Percentiles rank a stretch among this genome's conserved stretches.
phyloP scores from a whole-genome alignment of 495 filamentous ascomycete genomes.

The Penicillium pancosmium region DNA sequence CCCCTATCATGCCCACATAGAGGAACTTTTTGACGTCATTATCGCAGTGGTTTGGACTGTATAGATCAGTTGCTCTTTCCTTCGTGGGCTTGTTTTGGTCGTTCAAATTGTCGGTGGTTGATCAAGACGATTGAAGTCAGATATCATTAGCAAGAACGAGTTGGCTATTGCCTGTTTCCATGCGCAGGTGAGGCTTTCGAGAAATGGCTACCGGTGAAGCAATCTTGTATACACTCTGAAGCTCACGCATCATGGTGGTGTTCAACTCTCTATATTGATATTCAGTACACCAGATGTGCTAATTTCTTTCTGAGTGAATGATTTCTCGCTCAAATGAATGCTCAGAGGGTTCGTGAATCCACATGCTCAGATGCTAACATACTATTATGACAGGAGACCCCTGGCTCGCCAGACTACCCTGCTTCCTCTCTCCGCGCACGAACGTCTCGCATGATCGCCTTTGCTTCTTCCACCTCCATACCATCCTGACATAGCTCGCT shows the following conservation, averaged over 20 bases:
- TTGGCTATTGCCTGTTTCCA: too few relatives aligned
- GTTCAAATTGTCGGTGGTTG: too few relatives aligned
- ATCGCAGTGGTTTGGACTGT: not conserved
- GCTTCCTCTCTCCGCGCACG: slow-evolving; percentile 72
- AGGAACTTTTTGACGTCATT: not conserved
- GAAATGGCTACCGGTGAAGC: too few relatives aligned
- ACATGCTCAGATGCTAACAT: slow-evolving; percentile 5
- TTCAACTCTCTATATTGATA: too few relatives aligned
- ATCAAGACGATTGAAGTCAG: too few relatives aligned
- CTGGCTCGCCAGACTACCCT: slow-evolving; percentile 6
- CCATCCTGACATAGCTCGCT: slow-evolving; percentile 95
- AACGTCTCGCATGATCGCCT: slow-evolving; percentile 89
- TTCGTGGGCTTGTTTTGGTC: not conserved
- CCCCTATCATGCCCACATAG: not conserved
- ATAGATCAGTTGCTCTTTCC: not conserved
- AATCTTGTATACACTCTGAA: too few relatives aligned
- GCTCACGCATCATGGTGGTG: too few relatives aligned
- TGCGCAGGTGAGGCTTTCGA: too few relatives aligned
- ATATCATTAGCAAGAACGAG: not conserved
- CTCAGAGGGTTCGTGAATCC: not conserved
- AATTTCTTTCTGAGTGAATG: not conserved
- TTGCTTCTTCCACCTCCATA: slow-evolving; percentile 96
- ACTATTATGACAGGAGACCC: slow-evolving; percentile 20
- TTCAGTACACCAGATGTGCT: too few relatives aligned
- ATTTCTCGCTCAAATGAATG: slow-evolving; percentile 2